Conservation (phyloP, 1,139 yeast genomes). For the Lizanozyma gosingica region DNA sequence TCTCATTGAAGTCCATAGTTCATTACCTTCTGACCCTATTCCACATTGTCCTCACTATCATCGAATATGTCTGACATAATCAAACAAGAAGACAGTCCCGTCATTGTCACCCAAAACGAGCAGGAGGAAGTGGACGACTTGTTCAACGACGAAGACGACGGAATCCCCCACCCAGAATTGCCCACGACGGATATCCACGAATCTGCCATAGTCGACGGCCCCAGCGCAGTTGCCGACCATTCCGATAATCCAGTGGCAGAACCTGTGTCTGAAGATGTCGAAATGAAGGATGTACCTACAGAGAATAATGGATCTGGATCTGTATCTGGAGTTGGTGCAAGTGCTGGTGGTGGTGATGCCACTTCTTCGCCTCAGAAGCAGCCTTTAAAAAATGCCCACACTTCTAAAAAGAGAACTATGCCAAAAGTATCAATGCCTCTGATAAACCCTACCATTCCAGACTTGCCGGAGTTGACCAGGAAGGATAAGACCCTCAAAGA, state of each 20-base stretch:
- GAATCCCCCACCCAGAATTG: not conserved
- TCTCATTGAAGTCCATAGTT: too few relatives aligned
- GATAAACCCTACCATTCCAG: constrained; percentile 22
- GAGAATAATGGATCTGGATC: too few relatives aligned
- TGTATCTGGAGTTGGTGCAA: not conserved
- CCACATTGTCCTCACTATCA: too few relatives aligned
- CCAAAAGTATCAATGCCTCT: constrained; percentile 1
- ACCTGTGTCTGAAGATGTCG: constrained; percentile 1
- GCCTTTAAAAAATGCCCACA: not conserved
- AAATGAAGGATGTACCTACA: not conserved
- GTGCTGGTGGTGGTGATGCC: not conserved
- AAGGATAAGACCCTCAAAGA: constrained; percentile 86
- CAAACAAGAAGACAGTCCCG: not conserved
- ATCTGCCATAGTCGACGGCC: not conserved
- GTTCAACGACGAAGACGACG: constrained; percentile 1
- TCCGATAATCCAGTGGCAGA: not conserved
- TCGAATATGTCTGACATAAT: too few relatives aligned
- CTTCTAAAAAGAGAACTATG: not conserved
- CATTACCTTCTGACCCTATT: too few relatives aligned
- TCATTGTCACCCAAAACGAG: not conserved
- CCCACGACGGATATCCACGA: not conserved
- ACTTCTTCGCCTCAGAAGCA: not conserved
- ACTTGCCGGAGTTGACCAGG: constrained; percentile 63
- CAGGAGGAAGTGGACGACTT: constrained; percentile 1
- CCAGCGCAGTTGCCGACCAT: not conserved